These are phyloP conservation scores for Neophaeococcomyces mojaviensis DNA, from an alignment of 2,329 filamentous ascomycete species.

Conservation along the genomic window DNA sequence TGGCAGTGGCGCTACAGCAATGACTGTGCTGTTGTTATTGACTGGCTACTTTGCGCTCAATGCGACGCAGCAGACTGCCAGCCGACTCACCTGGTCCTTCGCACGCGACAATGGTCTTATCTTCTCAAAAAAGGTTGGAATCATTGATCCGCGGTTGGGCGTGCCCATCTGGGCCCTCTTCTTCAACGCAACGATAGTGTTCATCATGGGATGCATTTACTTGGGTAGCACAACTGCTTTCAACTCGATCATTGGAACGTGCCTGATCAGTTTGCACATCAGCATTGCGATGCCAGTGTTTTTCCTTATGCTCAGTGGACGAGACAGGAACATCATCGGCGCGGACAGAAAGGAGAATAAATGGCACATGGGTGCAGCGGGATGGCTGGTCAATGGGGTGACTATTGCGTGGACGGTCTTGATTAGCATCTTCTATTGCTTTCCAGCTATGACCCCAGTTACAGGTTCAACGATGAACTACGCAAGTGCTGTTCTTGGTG, in stretches of 20 bases:
- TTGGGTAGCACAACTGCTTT: constrained; percentile 25
- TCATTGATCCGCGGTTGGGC: constrained; percentile 16
- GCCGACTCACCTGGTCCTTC: constrained; percentile 27
- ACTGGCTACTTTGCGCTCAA: constrained; percentile 22
- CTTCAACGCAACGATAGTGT: constrained; percentile 19
- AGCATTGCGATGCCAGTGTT: constrained; percentile 26
- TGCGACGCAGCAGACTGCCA: constrained; percentile 24
- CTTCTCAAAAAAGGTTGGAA: constrained; percentile 12
- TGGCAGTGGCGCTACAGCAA: constrained; percentile 14
- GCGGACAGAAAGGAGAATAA: constrained; percentile 2
- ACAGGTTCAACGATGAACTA: constrained; percentile 35
- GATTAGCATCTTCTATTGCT: constrained; percentile 26
- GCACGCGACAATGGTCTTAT: constrained; percentile 23
- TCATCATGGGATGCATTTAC: constrained; percentile 26
- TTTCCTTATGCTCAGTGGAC: constrained; percentile 23
- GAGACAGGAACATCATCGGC: constrained; percentile 13
- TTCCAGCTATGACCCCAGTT: constrained; percentile 29
- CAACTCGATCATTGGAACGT: constrained; percentile 25
- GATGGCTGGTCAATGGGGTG: constrained; percentile 24
- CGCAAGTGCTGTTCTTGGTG: constrained; percentile 31
- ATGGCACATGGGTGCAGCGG: constrained; percentile 21
- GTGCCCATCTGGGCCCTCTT: constrained; percentile 24
- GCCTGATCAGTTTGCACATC: constrained; percentile 16
- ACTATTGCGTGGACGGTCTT: constrained; percentile 24
- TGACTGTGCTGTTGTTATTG: constrained; percentile 15